These are phyloP conservation scores for Lasiodiplodia citricola DNA, from an alignment of 2,329 filamentous ascomycete genomes.

Conservation along the genomic window DNA sequence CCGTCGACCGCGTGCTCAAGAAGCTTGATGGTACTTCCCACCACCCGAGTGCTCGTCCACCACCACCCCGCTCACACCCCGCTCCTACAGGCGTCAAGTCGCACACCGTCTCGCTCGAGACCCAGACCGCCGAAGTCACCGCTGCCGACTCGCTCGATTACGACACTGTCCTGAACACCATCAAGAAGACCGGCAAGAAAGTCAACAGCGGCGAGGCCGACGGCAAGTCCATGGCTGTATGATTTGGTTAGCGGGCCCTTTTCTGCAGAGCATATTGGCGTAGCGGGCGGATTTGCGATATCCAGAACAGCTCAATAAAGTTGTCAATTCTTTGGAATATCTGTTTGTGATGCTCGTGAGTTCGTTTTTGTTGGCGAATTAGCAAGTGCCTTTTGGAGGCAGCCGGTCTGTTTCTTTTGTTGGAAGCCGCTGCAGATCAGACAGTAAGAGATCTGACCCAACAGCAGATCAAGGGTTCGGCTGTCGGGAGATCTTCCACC, in stretches of 20 bases:
- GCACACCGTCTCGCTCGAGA: constrained; percentile 86
- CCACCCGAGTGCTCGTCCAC: neutral
- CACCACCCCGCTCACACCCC: neutral
- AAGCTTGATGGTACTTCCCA: constrained; percentile 77
- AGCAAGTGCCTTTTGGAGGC: neutral
- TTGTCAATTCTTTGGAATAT: neutral
- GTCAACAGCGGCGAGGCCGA: constrained; percentile 79
- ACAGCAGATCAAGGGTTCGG: neutral
- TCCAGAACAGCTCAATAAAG: constrained; percentile 17
- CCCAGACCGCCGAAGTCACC: constrained; percentile 79
- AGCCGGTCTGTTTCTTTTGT: neutral
- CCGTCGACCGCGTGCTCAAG: constrained; percentile 88
- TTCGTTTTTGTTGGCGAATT: neutral
- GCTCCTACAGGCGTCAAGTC: constrained; percentile 74
- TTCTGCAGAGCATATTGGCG: constrained; percentile 10
- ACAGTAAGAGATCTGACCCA: neutral
- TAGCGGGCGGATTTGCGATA: constrained; percentile 15
- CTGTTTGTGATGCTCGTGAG: neutral
- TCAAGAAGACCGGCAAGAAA: constrained; percentile 94
- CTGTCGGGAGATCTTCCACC: neutral
- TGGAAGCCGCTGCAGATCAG: neutral
- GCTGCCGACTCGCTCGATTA: constrained; percentile 73
- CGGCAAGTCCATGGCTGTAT: constrained; percentile 48
- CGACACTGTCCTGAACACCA: constrained; percentile 81
- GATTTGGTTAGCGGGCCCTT: neutral